These are phyloP conservation scores for Schwanniomyces polymorphus DNA, from an alignment of 805 yeast species.

Conservation along the genomic window DNA sequence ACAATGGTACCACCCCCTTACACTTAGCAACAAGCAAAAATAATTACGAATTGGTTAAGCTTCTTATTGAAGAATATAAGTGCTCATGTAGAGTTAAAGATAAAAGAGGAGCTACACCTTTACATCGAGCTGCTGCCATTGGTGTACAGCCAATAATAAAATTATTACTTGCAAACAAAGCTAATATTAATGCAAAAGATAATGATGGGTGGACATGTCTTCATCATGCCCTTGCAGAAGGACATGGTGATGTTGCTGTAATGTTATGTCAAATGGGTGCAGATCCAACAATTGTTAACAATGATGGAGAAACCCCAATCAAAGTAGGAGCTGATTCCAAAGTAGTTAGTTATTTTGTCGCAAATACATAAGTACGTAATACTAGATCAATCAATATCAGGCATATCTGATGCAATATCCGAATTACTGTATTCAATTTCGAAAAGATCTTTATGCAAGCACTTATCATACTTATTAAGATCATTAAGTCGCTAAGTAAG, in stretches of 20 bases:
- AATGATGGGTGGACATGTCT: slow-evolving; percentile 78
- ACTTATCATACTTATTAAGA: no score
- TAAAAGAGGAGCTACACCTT: slow-evolving; percentile 59
- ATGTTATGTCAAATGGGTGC: slow-evolving; percentile 67
- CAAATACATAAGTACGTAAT: background rate
- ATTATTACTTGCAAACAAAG: slow-evolving; percentile 46
- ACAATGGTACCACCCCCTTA: slow-evolving; percentile 70
- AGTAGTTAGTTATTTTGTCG: slow-evolving; percentile 13
- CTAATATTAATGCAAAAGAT: slow-evolving; percentile 67
- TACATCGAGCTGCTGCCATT: slow-evolving; percentile 81
- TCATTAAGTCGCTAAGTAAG: background rate
- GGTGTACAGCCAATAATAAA: slow-evolving; percentile 64
- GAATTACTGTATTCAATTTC: no score
- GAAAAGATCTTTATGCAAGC: no score
- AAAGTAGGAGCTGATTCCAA: slow-evolving; percentile 36
- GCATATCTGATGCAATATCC: background rate
- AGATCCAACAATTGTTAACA: slow-evolving; percentile 46
- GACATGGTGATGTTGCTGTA: slow-evolving; percentile 75
- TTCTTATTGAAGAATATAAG: slow-evolving; percentile 51
- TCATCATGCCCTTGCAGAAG: slow-evolving; percentile 91
- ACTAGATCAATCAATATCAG: background rate
- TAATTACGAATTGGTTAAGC: slow-evolving; percentile 52
- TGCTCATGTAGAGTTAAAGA: slow-evolving; percentile 71
- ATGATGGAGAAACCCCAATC: slow-evolving; percentile 49
- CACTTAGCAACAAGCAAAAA: slow-evolving; percentile 77